phyloP scores from a whole-genome alignment of 805 yeast genomes.

The Wickerhamomyces kurtzmanii region DNA sequence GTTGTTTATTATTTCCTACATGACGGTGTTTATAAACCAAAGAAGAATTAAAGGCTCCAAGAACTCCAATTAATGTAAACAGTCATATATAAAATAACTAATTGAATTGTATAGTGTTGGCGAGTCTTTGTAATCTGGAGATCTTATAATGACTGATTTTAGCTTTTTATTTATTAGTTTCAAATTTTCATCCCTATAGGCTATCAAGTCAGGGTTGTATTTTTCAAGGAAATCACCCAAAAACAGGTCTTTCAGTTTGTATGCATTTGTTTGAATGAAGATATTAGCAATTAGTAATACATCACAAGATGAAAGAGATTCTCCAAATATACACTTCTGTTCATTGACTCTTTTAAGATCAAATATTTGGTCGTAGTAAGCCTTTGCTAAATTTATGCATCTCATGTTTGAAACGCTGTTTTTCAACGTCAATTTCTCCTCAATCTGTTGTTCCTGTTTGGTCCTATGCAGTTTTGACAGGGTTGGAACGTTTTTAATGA shows the following conservation, averaged over 20 bases:
- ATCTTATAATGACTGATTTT: constrained; percentile 6
- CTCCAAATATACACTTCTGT: constrained; percentile 3
- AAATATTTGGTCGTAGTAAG: constrained; percentile 4
- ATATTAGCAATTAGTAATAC: constrained; percentile 26
- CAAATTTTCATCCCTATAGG: constrained; percentile 6
- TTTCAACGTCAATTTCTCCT: constrained; percentile 14
- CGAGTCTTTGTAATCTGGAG: constrained; percentile 13
- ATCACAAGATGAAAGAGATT: constrained; percentile 20
- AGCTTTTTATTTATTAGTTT: constrained; percentile 4
- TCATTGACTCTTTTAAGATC: constrained; percentile 7
- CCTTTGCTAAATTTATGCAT: constrained; percentile 11
- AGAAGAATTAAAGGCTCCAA: constrained; percentile 29
- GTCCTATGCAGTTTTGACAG: constrained; percentile 54
- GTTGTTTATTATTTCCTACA: constrained; percentile 60
- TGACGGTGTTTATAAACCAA: constrained; percentile 58
- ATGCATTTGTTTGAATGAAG: constrained; percentile 18
- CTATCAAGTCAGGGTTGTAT: constrained; percentile 16
- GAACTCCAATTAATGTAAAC: background rate
- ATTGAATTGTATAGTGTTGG: constrained; percentile 13
- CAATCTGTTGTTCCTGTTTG: constrained; percentile 44
- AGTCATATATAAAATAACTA: constrained; percentile 4
- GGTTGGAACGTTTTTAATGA: constrained; percentile 16
- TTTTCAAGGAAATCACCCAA: constrained; percentile 19
- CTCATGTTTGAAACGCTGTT: constrained; percentile 17
- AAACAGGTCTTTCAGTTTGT: constrained; percentile 31